Evolutionary conservation across 495 filamentous ascomycete genomes (phyloP).

Genomic region (Penicillium alfredii): DNA sequence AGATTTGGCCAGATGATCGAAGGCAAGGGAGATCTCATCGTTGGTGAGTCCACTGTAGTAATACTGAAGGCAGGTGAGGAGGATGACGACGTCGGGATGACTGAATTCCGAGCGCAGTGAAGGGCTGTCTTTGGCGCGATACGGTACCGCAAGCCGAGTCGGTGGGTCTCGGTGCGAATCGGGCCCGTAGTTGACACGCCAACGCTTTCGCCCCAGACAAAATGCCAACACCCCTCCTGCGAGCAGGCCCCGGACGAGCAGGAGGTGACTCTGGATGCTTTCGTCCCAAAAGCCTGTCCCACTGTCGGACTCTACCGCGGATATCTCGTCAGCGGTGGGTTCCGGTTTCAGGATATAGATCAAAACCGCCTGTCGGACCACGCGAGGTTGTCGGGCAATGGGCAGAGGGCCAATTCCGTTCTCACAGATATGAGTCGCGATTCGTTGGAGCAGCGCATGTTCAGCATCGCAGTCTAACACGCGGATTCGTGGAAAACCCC

Average conservation of each 20-base stretch:
- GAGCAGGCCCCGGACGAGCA: no score
- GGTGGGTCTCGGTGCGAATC: constrained; percentile 34
- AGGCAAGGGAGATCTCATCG: constrained; percentile 43
- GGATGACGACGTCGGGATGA: constrained; percentile 64
- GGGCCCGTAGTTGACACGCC: constrained; percentile 44
- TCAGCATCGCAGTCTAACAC: constrained; percentile 12
- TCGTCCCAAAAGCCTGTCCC: no score
- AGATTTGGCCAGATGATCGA: constrained; percentile 46
- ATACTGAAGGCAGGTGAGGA: constrained; percentile 62
- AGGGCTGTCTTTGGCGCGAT: constrained; percentile 62
- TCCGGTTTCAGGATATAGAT: constrained; percentile 38
- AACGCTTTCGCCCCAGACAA: constrained; percentile 53
- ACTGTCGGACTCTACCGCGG: constrained; percentile 32
- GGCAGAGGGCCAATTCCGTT: constrained; percentile 13
- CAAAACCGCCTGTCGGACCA: constrained; percentile 30
- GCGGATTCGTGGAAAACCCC: constrained; percentile 20
- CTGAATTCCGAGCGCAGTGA: constrained; percentile 62
- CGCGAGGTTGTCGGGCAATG: constrained; percentile 23
- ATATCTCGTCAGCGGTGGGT: constrained; percentile 24
- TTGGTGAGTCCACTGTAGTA: constrained; percentile 59
- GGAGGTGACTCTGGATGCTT: no score
- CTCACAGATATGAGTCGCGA: constrained; percentile 15
- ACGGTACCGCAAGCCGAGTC: constrained; percentile 61
- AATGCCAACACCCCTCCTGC: constrained; percentile 52
- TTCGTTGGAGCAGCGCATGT: constrained; percentile 2